Conservation (phyloP, 2,329 filamentous ascomycete species). For the Fusarium albidum region DNA sequence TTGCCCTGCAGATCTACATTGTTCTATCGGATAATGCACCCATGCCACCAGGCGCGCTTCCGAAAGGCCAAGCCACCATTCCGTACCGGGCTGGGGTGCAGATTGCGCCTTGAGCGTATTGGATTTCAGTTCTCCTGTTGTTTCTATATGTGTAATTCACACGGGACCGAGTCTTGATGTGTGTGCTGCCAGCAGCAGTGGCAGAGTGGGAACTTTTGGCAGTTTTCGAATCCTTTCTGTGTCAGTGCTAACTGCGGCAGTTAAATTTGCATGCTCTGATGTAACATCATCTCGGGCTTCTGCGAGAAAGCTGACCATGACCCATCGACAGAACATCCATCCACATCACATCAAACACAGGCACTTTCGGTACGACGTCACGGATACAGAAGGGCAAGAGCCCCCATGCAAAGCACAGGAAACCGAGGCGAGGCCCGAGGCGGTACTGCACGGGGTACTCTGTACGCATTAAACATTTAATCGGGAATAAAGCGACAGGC, state of each 20-base stretch:
- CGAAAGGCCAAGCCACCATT: slow-evolving; percentile 2
- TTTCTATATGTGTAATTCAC: not conserved
- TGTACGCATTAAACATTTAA: slow-evolving; percentile 13
- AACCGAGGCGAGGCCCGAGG: slow-evolving; percentile 19
- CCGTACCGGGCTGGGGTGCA: slow-evolving; percentile 1
- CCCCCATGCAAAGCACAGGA: not conserved
- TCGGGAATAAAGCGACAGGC: slow-evolving; percentile 11
- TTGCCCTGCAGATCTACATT: slow-evolving; percentile 2
- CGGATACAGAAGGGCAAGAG: slow-evolving; percentile 5
- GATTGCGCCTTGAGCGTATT: not conserved
- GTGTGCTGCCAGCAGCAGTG: too few relatives aligned
- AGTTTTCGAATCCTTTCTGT: slow-evolving; percentile 4
- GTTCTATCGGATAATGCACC: slow-evolving; percentile 7
- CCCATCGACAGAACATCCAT: not conserved
- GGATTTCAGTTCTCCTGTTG: slow-evolving; percentile 11
- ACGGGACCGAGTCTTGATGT: slow-evolving; percentile 5
- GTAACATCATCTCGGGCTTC: slow-evolving; percentile 12
- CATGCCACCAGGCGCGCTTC: slow-evolving; percentile 1
- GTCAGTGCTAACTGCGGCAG: slow-evolving; percentile 12
- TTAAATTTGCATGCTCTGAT: slow-evolving; percentile 20
- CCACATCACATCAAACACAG: slow-evolving; percentile 3
- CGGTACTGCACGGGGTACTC: too few relatives aligned
- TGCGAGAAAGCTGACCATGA: not conserved
- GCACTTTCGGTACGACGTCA: slow-evolving; percentile 1
- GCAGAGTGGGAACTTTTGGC: not conserved